phyloP scores from a whole-genome alignment of 208 protist genomes.

The Porcisia hertigi region DNA sequence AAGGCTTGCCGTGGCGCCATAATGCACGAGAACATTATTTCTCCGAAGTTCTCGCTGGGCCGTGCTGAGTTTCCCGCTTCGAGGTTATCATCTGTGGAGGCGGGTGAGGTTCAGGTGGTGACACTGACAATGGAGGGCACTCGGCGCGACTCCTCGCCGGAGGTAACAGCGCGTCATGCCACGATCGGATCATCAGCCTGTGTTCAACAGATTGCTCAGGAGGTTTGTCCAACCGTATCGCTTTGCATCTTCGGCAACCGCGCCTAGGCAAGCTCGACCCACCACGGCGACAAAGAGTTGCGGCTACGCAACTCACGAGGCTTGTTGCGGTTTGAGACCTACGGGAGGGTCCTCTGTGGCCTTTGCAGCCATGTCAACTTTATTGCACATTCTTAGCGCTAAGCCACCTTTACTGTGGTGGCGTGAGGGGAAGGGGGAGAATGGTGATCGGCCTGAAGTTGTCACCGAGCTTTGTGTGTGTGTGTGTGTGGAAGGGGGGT shows the following conservation, averaged over 20 bases:
- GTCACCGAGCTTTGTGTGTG: no score
- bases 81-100: not conserved
- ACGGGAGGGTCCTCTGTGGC: not conserved
- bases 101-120: constrained; percentile 25
- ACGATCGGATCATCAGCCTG: not conserved
- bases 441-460: not conserved
- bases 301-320: not conserved
- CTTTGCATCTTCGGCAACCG: constrained; percentile 49
- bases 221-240: constrained; percentile 32
- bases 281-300: not conserved
- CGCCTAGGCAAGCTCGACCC: not conserved
- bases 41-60: constrained; percentile 2
- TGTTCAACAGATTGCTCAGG: not conserved
- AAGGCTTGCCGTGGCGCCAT: not conserved
- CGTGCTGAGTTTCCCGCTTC: constrained; percentile 18
- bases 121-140: constrained; percentile 6
- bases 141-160: not conserved
- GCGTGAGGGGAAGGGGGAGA: not conserved
- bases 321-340: not conserved
- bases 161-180: no score
- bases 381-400: no score
- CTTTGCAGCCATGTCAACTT: not conserved
- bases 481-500: no score
- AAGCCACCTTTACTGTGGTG: not conserved
- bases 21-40: not conserved